phyloP scores from a whole-genome alignment of 2,329 filamentous ascomycete genomes.

The Apiospora hydei region DNA sequence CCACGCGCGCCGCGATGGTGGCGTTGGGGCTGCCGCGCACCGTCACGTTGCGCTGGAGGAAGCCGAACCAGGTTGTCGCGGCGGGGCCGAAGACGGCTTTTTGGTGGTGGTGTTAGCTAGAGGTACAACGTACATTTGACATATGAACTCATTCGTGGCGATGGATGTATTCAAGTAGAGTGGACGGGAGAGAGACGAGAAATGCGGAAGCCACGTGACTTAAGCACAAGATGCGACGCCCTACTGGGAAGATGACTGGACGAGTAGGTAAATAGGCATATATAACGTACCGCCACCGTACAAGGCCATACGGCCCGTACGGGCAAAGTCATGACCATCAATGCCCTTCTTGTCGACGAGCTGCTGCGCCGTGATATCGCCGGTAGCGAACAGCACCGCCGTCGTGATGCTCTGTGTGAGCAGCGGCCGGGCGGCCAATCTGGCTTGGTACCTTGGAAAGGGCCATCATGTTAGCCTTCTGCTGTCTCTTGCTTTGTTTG shows the following conservation, averaged over 20 bases:
- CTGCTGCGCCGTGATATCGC: conserved; percentile 92
- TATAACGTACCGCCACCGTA: conserved; percentile 74
- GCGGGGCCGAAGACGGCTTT: conserved; percentile 84
- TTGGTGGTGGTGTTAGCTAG: conserved; percentile 17
- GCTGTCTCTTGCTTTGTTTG: not conserved
- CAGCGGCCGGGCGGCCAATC: conserved; percentile 80
- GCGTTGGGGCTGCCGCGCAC: conserved; percentile 67
- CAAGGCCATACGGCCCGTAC: conserved; percentile 79
- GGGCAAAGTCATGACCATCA: conserved; percentile 74
- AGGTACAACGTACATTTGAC: not conserved
- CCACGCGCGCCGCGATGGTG: conserved; percentile 80
- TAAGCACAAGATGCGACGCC: not conserved
- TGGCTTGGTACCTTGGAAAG: conserved; percentile 78
- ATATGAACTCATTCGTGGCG: not conserved
- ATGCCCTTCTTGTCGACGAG: conserved; percentile 82
- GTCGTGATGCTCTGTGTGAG: conserved; percentile 92
- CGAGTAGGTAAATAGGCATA: conserved; percentile 15
- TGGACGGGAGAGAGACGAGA: not conserved
- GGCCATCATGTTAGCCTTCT: not conserved
- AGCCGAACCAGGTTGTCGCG: conserved; percentile 84
- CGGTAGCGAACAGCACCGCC: conserved; percentile 88
- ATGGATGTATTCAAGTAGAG: too few relatives aligned
- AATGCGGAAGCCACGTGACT: not conserved
- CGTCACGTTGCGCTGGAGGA: conserved; percentile 78
- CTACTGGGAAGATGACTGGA: not conserved